A percentile compares a stretch with the other conserved stretches of the same genome.
Evolutionary conservation across 352 stramenopile species (phyloP).

Genomic region (Phytopythium kandeliae): DNA sequence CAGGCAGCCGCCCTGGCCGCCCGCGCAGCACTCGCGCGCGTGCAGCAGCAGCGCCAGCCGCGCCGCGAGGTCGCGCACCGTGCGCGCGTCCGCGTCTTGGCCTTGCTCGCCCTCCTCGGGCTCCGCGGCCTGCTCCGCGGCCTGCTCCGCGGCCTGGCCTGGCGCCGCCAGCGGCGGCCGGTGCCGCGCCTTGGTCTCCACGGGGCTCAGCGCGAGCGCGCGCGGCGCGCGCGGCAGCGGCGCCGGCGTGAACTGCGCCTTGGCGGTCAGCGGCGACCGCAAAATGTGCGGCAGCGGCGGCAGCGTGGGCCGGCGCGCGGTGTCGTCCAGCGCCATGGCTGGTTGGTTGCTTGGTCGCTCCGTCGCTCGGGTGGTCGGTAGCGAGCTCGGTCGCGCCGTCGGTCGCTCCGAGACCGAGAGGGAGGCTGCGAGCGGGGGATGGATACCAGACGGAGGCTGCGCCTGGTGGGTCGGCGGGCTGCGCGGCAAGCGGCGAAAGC

Average conservation of each 20-base stretch:
- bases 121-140: too few relatives aligned
- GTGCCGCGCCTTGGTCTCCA: constrained; percentile 2
- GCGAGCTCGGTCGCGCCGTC: too few relatives aligned
- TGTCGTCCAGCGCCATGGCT: not conserved
- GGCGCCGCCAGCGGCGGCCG: not conserved
- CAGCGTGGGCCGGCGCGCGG: not conserved
- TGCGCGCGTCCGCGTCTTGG: not conserved
- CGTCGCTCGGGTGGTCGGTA: too few relatives aligned
- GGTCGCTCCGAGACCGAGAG: too few relatives aligned
- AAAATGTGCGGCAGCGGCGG: not conserved
- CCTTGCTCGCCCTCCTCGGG: too few relatives aligned
- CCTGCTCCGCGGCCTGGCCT: too few relatives aligned
- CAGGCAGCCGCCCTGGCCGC: constrained; percentile 11
- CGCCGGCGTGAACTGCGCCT: not conserved
- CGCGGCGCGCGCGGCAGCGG: not conserved
- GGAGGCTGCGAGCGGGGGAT: not conserved
- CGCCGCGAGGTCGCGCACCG: constrained; percentile 23
- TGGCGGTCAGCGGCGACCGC: too few relatives aligned
- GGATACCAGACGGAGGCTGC: not conserved
- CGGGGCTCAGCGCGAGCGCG: not conserved
- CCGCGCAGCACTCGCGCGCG: constrained; percentile 36
- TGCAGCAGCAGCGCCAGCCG: constrained; percentile 39
- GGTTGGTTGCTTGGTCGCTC: not conserved
- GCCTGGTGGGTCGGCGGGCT: not conserved
- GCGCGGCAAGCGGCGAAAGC: constrained; percentile 1